Percentiles rank a stretch among this genome's conserved stretches.
Evolutionary conservation across 306 rosid species (phyloP).

Genomic region (Ceratonia siliqua): DNA sequence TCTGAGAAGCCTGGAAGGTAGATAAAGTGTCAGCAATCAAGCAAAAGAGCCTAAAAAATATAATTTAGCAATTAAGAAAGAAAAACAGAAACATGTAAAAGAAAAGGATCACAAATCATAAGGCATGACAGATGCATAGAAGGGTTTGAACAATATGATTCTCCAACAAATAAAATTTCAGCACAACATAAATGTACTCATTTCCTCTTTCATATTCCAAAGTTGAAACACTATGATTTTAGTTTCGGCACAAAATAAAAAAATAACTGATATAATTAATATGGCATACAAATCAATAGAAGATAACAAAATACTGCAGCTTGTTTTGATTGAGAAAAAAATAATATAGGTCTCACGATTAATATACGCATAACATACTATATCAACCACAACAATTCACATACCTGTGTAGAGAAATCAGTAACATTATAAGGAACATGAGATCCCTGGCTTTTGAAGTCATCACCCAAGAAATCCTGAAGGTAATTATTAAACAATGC

Average conservation of each 20-base stretch:
- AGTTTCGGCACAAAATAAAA: background rate
- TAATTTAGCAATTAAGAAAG: background rate
- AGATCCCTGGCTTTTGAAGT: slow-evolving; percentile 99
- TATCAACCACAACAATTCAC: slow-evolving; percentile 12
- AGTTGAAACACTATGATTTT: background rate
- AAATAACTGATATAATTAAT: background rate
- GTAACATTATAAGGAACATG: slow-evolving; percentile 94
- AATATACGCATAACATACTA: background rate
- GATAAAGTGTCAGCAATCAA: slow-evolving; percentile 27
- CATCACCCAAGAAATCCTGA: slow-evolving; percentile 98
- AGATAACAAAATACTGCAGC: background rate
- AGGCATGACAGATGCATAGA: background rate
- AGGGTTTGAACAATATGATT: background rate
- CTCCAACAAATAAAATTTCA: background rate
- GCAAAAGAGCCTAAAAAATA: background rate
- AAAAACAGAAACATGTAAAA: background rate
- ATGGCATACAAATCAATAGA: background rate
- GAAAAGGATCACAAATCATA: background rate
- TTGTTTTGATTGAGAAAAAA: background rate
- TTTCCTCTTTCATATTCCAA: background rate
- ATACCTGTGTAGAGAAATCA: slow-evolving; percentile 94
- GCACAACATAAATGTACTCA: too few relatives aligned
- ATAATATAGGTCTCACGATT: slow-evolving; percentile 2
- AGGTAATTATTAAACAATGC: slow-evolving; percentile 21
- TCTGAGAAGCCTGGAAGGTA: slow-evolving; percentile 77